A percentile compares a stretch with the other conserved stretches of the same genome.
These are phyloP conservation scores for Pythium aquatile DNA, from an alignment of 352 stramenopile species.

Conservation along the genomic window DNA sequence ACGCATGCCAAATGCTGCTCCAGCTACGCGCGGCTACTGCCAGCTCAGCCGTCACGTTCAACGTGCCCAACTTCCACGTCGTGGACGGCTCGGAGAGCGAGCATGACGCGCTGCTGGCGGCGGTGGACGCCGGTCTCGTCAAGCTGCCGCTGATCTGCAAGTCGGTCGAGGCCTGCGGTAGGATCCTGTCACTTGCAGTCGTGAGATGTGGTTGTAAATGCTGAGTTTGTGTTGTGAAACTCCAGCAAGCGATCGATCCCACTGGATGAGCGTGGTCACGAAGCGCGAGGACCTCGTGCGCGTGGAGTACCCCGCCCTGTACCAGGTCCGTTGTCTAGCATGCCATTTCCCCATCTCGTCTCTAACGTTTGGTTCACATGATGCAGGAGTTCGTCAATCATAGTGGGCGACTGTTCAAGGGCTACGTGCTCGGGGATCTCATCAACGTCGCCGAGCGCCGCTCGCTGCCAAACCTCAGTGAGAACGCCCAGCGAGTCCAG, in stretches of 20 bases:
- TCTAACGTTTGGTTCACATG: too few relatives aligned
- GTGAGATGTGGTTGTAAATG: not conserved
- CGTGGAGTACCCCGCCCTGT: conserved; percentile 56
- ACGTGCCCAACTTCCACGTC: conserved; percentile 51
- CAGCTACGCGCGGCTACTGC: conserved; percentile 20
- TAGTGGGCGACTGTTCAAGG: conserved; percentile 75
- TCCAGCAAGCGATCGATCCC: conserved; percentile 72
- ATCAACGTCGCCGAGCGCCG: conserved; percentile 76
- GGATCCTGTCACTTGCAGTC: conserved; percentile 11
- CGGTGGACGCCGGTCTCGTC: conserved; percentile 41
- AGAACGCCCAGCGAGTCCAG: conserved; percentile 51
- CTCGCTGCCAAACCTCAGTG: conserved; percentile 70
- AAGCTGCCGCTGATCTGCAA: conserved; percentile 79
- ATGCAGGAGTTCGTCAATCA: conserved; percentile 82
- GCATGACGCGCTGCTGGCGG: conserved; percentile 37
- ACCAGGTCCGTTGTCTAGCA: conserved; percentile 44
- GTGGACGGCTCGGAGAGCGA: conserved; percentile 30
- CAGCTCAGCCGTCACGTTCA: conserved; percentile 30
- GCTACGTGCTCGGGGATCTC: conserved; percentile 74
- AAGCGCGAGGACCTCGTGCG: conserved; percentile 55
- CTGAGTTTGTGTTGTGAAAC: not conserved
- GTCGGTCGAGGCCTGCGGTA: conserved; percentile 81
- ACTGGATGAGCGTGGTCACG: conserved; percentile 83
- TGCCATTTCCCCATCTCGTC: not conserved
- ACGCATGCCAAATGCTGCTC: conserved; percentile 52